These are phyloP conservation scores for Boletus barrowsii DNA, from an alignment of 768 basidiomycete species.

Conservation along the genomic window DNA sequence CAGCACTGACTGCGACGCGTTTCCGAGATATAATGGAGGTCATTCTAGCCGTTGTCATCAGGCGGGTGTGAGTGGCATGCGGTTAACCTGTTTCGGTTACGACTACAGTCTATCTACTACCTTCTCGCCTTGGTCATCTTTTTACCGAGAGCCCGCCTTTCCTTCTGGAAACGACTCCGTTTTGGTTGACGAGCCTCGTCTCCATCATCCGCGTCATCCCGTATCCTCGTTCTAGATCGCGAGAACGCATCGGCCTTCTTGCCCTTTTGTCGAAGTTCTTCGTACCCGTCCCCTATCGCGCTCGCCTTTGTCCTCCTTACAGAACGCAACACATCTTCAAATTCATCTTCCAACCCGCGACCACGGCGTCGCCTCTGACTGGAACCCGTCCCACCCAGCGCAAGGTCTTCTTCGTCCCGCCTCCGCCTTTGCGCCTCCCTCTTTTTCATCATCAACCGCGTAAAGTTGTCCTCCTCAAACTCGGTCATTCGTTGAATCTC, in stretches of 20 bases:
- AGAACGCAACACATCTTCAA: conserved; percentile 70
- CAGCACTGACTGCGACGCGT: conserved; percentile 8
- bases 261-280: conserved; percentile 67
- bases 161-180: conserved; percentile 43
- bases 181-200: conserved; percentile 34
- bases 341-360: conserved; percentile 80
- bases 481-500: conserved; percentile 78
- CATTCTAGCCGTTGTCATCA: not conserved
- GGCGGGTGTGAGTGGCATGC: not conserved
- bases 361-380: conserved; percentile 55
- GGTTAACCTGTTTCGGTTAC: too few relatives aligned
- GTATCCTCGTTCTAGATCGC: conserved; percentile 47
- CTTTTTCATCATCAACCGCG: conserved; percentile 87
- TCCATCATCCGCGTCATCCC: conserved; percentile 24
- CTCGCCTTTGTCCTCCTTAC: conserved; percentile 45
- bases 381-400: conserved; percentile 71
- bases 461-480: conserved; percentile 95
- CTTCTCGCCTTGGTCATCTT: conserved; percentile 18
- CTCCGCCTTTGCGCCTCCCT: conserved; percentile 68
- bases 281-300: conserved; percentile 70
- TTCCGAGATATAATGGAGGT: conserved; percentile 4
- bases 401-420: conserved; percentile 84
- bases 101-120: conserved; percentile 7
- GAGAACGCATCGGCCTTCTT: conserved; percentile 61
- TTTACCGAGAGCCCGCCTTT: conserved; percentile 36